Evolutionary conservation across 306 rosid genomes (phyloP), one percentile per base, ranked within the genome.

Genomic region (Datisca glomerata): DNA sequence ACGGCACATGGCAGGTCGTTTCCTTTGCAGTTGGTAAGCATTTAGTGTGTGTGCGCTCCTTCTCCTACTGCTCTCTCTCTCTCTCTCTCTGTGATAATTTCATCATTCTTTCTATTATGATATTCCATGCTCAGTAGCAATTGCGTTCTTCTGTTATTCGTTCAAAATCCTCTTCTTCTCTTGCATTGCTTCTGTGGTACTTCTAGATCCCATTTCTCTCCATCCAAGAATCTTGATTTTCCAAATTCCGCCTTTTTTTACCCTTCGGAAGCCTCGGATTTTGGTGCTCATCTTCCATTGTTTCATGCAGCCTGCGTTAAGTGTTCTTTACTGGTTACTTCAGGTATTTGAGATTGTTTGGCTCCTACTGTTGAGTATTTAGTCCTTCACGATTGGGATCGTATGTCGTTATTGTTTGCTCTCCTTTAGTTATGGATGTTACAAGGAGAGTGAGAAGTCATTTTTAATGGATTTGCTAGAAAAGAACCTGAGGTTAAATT

Each of bases 11-110:
- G 67, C 70, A 59, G 72, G 80, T 58, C 59, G 77, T 70, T 76
- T 53, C 61, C 48, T 33, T 72, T 69, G 81, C 78, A 70, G 86
- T 73, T 78, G 78, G 86, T 58, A 67, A 32, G 79, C 81, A 78
- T 67, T 73, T 70, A 78, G 53, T 63, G 65, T 63, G 81, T 56
- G 68, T 57, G 16, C 48, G 46, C 25, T 48, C 38, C 43, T 25
- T 37, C 46, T 40, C 28, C 17, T 21, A 25, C 3, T 12, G 11
- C 7, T 2, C 16, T 14, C 56, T 19, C 28, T 19, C 40, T 20
- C 48, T 44, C 43, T 43, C 39, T 43, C 47, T 20, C 49, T 19
- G 51, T 18, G 36, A 37, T 16, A 38, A 49, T 45, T 56, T 46
- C 53, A 15, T 12, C 32, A 24, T 12, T 24, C n/a, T n/a, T n/a